Conservation (phyloP, 495 filamentous ascomycete genomes). For the Talaromyces proteolyticus region DNA sequence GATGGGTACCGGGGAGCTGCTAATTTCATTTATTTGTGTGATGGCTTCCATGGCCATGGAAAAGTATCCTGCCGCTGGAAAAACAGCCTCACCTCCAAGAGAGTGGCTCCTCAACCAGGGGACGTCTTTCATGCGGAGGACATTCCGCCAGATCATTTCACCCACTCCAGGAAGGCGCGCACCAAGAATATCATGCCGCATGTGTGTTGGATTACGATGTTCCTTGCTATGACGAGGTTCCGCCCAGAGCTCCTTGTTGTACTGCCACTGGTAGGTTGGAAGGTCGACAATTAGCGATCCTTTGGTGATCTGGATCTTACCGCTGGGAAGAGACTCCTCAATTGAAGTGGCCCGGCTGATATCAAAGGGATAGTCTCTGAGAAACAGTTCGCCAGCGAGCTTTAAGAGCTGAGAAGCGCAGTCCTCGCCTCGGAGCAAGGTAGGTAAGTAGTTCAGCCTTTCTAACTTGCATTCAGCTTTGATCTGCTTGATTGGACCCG, state of each 20-base stretch:
- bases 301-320: not conserved
- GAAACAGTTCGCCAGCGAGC: constrained; percentile 12
- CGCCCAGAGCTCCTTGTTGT: constrained; percentile 31
- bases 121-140: constrained; percentile 27
- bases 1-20: constrained; percentile 20
- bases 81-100: constrained; percentile 32
- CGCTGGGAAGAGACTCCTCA: constrained; percentile 1
- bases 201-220: constrained; percentile 35
- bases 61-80: constrained; percentile 39
- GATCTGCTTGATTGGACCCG: constrained; percentile 53
- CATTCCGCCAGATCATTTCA: constrained; percentile 34
- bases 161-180: constrained; percentile 25
- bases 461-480: not conserved
- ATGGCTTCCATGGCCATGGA: constrained; percentile 44
- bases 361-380: constrained; percentile 6
- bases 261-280: constrained; percentile 21
- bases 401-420: not conserved
- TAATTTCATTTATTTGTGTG: no score
- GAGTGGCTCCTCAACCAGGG: constrained; percentile 47
- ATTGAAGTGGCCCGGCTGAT: constrained; percentile 8
- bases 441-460: constrained; percentile 12
- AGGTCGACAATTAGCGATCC: constrained; percentile 10
- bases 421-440: constrained; percentile 12
- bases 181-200: constrained; percentile 41
- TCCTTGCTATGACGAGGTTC: constrained; percentile 34